Evolutionary conservation across 768 basidiomycete species (phyloP).

Genomic region (Cyathus striatus): DNA sequence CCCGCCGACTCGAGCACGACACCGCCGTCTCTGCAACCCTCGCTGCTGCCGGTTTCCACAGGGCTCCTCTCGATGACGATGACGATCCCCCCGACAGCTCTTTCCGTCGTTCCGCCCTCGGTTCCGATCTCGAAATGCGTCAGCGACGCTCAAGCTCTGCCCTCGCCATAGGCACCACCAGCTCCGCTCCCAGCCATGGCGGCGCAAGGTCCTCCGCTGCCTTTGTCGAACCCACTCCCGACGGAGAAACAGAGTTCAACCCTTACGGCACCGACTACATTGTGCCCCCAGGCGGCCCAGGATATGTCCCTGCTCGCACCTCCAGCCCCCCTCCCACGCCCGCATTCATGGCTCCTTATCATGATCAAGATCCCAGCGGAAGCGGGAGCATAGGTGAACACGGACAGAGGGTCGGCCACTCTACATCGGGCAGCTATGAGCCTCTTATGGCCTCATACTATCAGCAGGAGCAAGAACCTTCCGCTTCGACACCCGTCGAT

Average conservation of each 20-base stretch:
- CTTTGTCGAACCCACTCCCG: slow-evolving; percentile 27
- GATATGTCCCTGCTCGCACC: slow-evolving; percentile 44
- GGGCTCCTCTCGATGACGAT: slow-evolving; percentile 64
- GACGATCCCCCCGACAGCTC: slow-evolving; percentile 32
- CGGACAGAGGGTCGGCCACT: slow-evolving; percentile 6
- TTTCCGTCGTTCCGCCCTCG: slow-evolving; percentile 16
- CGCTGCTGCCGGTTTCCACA: slow-evolving; percentile 65
- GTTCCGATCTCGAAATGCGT: slow-evolving; percentile 32
- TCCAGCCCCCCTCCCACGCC: slow-evolving; percentile 38
- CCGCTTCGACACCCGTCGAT: slow-evolving; percentile 15
- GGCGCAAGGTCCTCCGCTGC: slow-evolving; percentile 19
- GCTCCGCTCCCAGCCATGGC: slow-evolving; percentile 8
- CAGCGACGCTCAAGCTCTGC: slow-evolving; percentile 37
- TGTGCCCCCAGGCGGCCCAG: slow-evolving; percentile 23
- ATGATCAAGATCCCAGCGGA: slow-evolving; percentile 20
- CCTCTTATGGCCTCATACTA: slow-evolving; percentile 48
- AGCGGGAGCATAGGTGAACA: slow-evolving; percentile 7
- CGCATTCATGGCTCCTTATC: slow-evolving; percentile 19
- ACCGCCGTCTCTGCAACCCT: slow-evolving; percentile 66
- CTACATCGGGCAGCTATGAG: slow-evolving; percentile 45
- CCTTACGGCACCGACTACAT: slow-evolving; percentile 51
- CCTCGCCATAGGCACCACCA: slow-evolving; percentile 17
- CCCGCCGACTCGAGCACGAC: slow-evolving; percentile 60
- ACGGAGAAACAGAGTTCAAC: slow-evolving; percentile 37
- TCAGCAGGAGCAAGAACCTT: slow-evolving; percentile 5